Evolutionary conservation across 306 rosid species (phyloP), one percentile per base, ranked within the genome.

Genomic region (Vigna reflexopilosa): DNA sequence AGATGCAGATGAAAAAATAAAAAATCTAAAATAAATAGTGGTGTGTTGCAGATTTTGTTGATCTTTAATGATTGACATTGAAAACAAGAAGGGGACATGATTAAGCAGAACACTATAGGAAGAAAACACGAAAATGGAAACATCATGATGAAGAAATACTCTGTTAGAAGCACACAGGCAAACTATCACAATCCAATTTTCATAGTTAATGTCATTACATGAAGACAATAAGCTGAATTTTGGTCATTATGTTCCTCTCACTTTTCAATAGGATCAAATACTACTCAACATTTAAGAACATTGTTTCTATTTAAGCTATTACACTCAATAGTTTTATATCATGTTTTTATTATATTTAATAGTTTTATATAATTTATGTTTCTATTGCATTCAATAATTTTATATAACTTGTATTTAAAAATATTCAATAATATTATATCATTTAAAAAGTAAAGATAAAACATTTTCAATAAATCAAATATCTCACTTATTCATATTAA

Each of bases 141-240:
- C 72, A 67, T 13, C 24, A 67, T 68, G 73, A 68, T 68, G 73
- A 68, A 24, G 14, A 42, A 45, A 67, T 22, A 42, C 12, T 42
- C 3, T 5, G 19, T 13, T 19, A 28, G 4, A 28, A 28, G 4
- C 32, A 28, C 32, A 28, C 32, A 28, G 4, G 2, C 32, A 28
- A 66, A 61, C 56, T 70, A 22, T 70, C 64, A 59, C 24, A 49
- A 79, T 62, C n/a, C 2, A n/a, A 32, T 15, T 70, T 32, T 30
- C 8, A 36, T 38, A 11, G 19, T 17, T 62, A 20, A 36, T 62
- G 67, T 51, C 58, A n/a, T 61, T 48, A 36, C 58, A 19, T 58
- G 44, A 26, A 66, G 65, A 26, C 70, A 81, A 36, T 67, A 34
- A 58, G 22, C 44, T 75, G 76, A 81, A 62, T 69, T 76, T 61